These are phyloP conservation scores for Aspergillus affinis DNA, from an alignment of 495 filamentous ascomycete species.

Conservation along the genomic window DNA sequence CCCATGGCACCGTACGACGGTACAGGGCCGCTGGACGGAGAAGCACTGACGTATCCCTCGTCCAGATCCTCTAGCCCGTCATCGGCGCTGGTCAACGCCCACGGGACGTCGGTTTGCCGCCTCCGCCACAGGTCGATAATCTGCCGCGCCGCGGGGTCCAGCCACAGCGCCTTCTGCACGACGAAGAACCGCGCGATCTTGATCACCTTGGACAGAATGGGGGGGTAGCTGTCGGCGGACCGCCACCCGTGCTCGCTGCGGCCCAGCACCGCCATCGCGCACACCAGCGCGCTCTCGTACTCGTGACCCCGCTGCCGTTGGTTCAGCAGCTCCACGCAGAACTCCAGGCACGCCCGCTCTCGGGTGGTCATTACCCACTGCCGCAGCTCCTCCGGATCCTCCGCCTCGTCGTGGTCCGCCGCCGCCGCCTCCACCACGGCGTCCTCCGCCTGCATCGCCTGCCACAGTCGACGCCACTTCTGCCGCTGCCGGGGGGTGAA, in stretches of 20 bases:
- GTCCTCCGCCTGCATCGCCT: neutral
- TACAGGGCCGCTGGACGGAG: neutral
- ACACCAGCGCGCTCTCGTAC: conserved; percentile 17
- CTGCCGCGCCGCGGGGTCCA: conserved; percentile 3
- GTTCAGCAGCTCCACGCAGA: conserved; percentile 21
- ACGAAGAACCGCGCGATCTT: conserved; percentile 17
- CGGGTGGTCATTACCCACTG: neutral
- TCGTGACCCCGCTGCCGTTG: conserved; percentile 3
- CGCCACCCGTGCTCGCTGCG: neutral
- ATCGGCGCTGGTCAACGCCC: neutral
- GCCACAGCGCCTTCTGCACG: conserved; percentile 8
- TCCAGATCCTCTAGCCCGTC: neutral
- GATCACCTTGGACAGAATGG: conserved; percentile 6
- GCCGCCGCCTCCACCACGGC: neutral
- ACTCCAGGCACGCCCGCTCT: conserved; percentile 5
- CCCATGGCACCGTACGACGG: neutral
- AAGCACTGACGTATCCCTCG: neutral
- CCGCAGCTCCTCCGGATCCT: neutral
- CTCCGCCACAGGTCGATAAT: conserved; percentile 4
- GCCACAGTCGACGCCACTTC: neutral
- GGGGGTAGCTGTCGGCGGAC: conserved; percentile 1
- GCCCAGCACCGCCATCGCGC: conserved; percentile 5
- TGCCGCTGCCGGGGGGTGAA: conserved; percentile 6
- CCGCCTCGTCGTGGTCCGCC: too few relatives aligned
- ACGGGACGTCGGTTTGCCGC: neutral